phyloP scores from a whole-genome alignment of 345 rosid species.

The Eucalyptus cladocalyx region DNA sequence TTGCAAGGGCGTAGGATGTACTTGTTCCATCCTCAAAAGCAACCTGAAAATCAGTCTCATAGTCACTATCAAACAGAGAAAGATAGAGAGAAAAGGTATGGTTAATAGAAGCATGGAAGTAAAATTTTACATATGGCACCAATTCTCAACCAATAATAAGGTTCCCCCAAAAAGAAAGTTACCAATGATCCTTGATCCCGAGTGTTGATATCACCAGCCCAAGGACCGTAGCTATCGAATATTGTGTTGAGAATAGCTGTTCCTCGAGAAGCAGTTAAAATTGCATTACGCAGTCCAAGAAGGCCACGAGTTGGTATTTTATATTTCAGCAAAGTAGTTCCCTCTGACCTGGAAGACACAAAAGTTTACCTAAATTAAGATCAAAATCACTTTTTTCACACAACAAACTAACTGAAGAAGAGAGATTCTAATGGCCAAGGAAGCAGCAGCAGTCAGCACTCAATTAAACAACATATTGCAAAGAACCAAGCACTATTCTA shows the following conservation, averaged over 20 bases:
- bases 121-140: neutral
- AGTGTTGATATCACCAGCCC: conserved; percentile 86
- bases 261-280: conserved; percentile 95
- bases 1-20: conserved; percentile 76
- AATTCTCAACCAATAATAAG: neutral
- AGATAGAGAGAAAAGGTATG: neutral
- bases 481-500: neutral
- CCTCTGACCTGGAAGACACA: conserved; percentile 48
- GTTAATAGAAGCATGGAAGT: neutral
- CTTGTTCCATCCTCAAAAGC: conserved; percentile 89
- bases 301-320: conserved; percentile 97
- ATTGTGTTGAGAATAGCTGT: conserved; percentile 89
- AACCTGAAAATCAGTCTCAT: conserved; percentile 26
- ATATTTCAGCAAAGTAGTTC: conserved; percentile 69
- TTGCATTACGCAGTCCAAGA: conserved; percentile 93
- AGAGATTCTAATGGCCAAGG: neutral
- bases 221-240: conserved; percentile 82
- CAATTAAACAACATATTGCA: neutral
- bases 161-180: conserved; percentile 1
- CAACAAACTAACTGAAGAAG: neutral
- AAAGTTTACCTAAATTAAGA: neutral
- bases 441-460: neutral
- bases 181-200: conserved; percentile 96
- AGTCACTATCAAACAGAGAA: neutral
- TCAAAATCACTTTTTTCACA: neutral